Conservation (phyloP, 2,329 filamentous ascomycete species). For the Colletotrichum navitas region DNA sequence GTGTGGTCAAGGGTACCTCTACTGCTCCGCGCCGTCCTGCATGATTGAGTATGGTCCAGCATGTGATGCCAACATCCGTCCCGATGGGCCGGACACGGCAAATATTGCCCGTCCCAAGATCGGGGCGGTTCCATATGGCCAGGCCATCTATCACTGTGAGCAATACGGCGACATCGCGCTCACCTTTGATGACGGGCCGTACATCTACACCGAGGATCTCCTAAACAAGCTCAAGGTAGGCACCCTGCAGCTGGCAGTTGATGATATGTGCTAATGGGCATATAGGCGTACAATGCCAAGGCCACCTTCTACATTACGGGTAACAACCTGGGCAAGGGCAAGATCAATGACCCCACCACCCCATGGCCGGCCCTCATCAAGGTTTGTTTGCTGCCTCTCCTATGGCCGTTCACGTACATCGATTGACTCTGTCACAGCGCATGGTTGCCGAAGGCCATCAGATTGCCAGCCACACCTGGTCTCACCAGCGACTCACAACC, state of each 20-base stretch:
- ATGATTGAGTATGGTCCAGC: conserved; percentile 70
- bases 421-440: conserved; percentile 48
- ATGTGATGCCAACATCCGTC: conserved; percentile 71
- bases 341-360: conserved; percentile 62
- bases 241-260: background rate
- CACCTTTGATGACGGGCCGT: conserved; percentile 63
- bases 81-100: conserved; percentile 65
- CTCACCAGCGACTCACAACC: conserved; percentile 51
- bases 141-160: conserved; percentile 67
- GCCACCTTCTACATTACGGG: conserved; percentile 73
- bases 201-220: conserved; percentile 56
- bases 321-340: conserved; percentile 56
- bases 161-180: conserved; percentile 66
- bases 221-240: conserved; percentile 59
- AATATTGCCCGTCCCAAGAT: conserved; percentile 64
- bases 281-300: conserved; percentile 66
- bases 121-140: conserved; percentile 68
- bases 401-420: background rate
- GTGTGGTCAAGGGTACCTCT: conserved; percentile 66
- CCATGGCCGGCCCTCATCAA: conserved; percentile 54
- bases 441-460: conserved; percentile 70
- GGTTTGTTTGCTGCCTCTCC: conserved; percentile 30
- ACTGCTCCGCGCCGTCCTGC: conserved; percentile 73
- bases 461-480: conserved; percentile 70
- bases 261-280: background rate